These are phyloP conservation scores for Hymenoscyphus occultus DNA, from an alignment of 2,329 filamentous ascomycete genomes.

Conservation along the genomic window DNA sequence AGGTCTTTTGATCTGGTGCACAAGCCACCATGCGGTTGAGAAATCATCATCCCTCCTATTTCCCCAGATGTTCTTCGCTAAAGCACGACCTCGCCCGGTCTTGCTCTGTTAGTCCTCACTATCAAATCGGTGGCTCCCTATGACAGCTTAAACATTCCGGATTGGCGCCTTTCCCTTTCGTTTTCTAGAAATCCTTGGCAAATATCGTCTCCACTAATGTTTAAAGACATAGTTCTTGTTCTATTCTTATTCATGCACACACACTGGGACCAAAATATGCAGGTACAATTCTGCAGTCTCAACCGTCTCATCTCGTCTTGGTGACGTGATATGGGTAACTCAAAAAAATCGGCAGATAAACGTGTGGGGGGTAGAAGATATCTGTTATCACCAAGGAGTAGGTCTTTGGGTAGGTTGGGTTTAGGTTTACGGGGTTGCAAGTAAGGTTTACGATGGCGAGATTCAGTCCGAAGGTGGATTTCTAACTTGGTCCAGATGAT, in stretches of 20 bases:
- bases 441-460: neutral
- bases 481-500: neutral
- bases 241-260: slow-evolving; percentile 4
- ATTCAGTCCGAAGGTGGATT: neutral
- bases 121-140: neutral
- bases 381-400: no score
- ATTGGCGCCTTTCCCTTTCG: slow-evolving; percentile 1
- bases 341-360: neutral
- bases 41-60: neutral
- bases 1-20: slow-evolving; percentile 5
- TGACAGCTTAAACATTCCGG: neutral
- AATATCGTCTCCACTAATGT: neutral
- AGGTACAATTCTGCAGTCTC: slow-evolving; percentile 1
- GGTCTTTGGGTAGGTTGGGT: no score
- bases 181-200: neutral
- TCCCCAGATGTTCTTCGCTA: slow-evolving; percentile 13
- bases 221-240: neutral
- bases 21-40: neutral
- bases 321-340: slow-evolving; percentile 6
- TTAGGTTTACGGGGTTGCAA: neutral
- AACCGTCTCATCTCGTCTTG: neutral
- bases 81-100: neutral
- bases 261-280: neutral
- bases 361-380: neutral
- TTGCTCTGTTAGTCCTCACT: neutral